Conservation (phyloP, 345 rosid species). For the Heritiera fomes region DNA sequence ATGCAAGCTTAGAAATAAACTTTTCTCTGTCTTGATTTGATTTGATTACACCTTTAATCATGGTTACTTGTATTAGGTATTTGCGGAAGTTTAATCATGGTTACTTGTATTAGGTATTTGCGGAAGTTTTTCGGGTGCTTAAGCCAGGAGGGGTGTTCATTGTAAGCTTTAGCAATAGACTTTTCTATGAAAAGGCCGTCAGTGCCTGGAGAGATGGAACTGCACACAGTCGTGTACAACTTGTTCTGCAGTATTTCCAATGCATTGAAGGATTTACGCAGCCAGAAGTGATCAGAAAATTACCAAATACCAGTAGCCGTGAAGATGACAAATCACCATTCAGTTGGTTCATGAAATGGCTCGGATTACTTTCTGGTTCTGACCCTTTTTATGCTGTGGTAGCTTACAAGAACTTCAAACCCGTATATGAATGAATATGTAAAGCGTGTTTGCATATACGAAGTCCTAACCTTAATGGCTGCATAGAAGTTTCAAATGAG, state of each 20-base stretch:
- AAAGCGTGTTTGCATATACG: no score
- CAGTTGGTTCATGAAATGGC: slow-evolving; percentile 45
- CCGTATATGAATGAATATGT: slow-evolving; percentile 43
- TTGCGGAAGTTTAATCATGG: slow-evolving; percentile 47
- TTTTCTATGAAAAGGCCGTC: slow-evolving; percentile 90
- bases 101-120: slow-evolving; percentile 50
- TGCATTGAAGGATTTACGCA: slow-evolving; percentile 32
- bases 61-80: slow-evolving; percentile 41
- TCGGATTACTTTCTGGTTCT: slow-evolving; percentile 57
- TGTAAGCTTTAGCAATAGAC: slow-evolving; percentile 86
- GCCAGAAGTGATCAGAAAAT: slow-evolving; percentile 57
- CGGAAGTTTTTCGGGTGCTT: slow-evolving; percentile 67
- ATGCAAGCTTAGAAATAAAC: no score
- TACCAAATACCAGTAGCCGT: slow-evolving; percentile 33
- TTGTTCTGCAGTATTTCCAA: slow-evolving; percentile 80
- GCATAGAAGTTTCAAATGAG: no score
- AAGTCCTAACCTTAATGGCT: no score
- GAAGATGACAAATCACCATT: slow-evolving; percentile 42
- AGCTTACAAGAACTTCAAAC: slow-evolving; percentile 84
- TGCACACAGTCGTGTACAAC: slow-evolving; percentile 63
- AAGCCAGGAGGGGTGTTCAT: slow-evolving; percentile 80
- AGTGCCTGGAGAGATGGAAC: slow-evolving; percentile 81
- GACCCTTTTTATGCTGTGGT: slow-evolving; percentile 89
- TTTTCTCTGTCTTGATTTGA: no score
- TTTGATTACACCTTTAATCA: no score